Conservation (phyloP, 108 stramenopile species). For the Nitzschia inconspicua region DNA sequence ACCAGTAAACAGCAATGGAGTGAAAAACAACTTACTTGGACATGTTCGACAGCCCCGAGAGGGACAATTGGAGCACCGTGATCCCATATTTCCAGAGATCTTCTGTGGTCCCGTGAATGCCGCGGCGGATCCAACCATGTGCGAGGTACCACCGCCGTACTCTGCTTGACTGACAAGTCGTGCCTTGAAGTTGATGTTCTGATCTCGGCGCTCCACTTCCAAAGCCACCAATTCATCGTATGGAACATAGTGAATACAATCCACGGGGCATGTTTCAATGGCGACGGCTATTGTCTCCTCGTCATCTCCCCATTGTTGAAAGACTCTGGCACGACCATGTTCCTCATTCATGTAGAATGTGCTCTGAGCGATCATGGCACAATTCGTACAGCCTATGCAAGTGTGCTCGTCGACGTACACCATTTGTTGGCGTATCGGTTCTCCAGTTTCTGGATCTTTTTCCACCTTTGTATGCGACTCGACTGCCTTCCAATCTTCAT, state of each 20-base stretch:
- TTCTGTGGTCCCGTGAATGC: conserved; percentile 62
- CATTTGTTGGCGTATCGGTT: conserved; percentile 72
- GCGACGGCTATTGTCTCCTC: conserved; percentile 81
- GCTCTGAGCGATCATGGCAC: conserved; percentile 82
- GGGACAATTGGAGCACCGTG: conserved; percentile 85
- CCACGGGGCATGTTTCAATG: conserved; percentile 90
- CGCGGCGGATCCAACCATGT: too few relatives aligned
- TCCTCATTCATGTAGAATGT: conserved; percentile 94
- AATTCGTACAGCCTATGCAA: conserved; percentile 91
- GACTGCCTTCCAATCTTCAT: conserved; percentile 60
- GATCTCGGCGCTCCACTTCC: conserved; percentile 78
- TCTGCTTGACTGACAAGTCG: conserved; percentile 78
- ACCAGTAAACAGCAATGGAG: too few relatives aligned
- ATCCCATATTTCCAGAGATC: conserved; percentile 69
- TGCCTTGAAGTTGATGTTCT: conserved; percentile 90
- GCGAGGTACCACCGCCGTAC: conserved; percentile 25
- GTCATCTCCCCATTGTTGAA: conserved; percentile 91
- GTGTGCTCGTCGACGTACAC: conserved; percentile 92
- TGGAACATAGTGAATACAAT: conserved; percentile 91
- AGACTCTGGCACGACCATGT: conserved; percentile 85
- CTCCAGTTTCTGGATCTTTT: conserved; percentile 62
- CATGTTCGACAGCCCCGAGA: conserved; percentile 38
- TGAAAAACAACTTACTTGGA: too few relatives aligned
- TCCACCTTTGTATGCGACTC: conserved; percentile 69
- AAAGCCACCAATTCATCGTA: conserved; percentile 78